These are phyloP conservation scores for Amylostereum chailletii DNA, from an alignment of 1,284 basidiomycete species.

Conservation along the genomic window DNA sequence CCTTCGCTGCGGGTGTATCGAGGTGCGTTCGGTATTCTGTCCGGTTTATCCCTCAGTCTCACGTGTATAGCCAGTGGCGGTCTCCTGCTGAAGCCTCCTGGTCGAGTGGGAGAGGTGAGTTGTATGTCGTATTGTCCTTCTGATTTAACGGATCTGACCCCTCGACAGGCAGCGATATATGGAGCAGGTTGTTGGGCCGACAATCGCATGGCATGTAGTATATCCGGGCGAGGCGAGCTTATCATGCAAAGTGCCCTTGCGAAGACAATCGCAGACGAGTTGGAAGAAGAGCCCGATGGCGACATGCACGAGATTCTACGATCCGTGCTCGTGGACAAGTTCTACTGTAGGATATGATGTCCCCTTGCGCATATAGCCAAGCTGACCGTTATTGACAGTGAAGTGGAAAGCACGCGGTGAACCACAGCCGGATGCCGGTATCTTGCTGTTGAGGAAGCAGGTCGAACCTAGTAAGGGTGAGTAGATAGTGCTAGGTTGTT, in stretches of 20 bases:
- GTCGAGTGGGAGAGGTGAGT: conserved; percentile 62
- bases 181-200: conserved; percentile 68
- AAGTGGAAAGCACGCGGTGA: conserved; percentile 18
- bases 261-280: conserved; percentile 22
- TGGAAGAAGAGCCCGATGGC: conserved; percentile 12
- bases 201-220: conserved; percentile 47
- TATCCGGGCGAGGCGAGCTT: conserved; percentile 51
- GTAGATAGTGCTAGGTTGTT: conserved; percentile 1
- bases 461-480: conserved; percentile 12
- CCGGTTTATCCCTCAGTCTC: neutral
- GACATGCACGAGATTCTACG: conserved; percentile 23
- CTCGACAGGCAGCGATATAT: conserved; percentile 48
- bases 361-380: neutral
- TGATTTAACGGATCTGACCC: neutral
- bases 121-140: conserved; percentile 7
- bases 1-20: conserved; percentile 64
- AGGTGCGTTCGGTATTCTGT: conserved; percentile 33
- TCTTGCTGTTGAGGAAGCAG: conserved; percentile 41
- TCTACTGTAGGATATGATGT: conserved; percentile 9
- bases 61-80: conserved; percentile 44
- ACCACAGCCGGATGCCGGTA: conserved; percentile 23
- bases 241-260: conserved; percentile 30
- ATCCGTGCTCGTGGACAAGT: conserved; percentile 15
- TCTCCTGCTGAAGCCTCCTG: conserved; percentile 59
- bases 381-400: neutral